phyloP scores from a whole-genome alignment of 805 yeast genomes.

The Ogataea paraovalis region DNA sequence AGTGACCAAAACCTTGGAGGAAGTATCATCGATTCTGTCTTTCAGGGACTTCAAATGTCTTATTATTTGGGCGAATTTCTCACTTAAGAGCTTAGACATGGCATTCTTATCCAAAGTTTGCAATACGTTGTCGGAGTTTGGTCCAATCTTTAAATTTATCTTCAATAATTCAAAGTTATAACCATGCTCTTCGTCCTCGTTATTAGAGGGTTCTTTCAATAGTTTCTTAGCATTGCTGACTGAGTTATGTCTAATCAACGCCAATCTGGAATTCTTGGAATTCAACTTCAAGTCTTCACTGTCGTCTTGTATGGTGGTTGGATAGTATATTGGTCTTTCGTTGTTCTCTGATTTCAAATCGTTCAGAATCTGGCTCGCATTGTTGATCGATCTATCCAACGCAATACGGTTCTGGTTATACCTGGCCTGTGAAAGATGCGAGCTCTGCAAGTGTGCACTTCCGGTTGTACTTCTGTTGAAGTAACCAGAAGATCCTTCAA shows the following conservation, averaged over 20 bases:
- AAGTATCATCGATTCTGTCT: constrained; percentile 83
- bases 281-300: constrained; percentile 36
- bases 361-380: constrained; percentile 46
- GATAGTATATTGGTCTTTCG: constrained; percentile 59
- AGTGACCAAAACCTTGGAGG: constrained; percentile 91
- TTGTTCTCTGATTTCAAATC: constrained; percentile 55
- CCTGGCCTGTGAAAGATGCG: constrained; percentile 67
- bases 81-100: constrained; percentile 63
- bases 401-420: constrained; percentile 70
- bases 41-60: constrained; percentile 68
- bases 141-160: constrained; percentile 58
- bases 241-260: constrained; percentile 44
- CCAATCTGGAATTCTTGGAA: constrained; percentile 49
- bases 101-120: constrained; percentile 62
- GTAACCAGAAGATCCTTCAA: constrained; percentile 10
- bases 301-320: constrained; percentile 38
- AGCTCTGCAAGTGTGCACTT: constrained; percentile 26
- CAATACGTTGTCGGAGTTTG: constrained; percentile 40
- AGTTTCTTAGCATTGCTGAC: constrained; percentile 11
- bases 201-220: constrained; percentile 9
- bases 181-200: constrained; percentile 4
- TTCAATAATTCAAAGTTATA: constrained; percentile 58
- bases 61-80: constrained; percentile 59
- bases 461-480: constrained; percentile 20
- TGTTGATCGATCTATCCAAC: constrained; percentile 56